Conservation (phyloP, 2,329 filamentous ascomycete species). For the Calonectria pteridis region DNA sequence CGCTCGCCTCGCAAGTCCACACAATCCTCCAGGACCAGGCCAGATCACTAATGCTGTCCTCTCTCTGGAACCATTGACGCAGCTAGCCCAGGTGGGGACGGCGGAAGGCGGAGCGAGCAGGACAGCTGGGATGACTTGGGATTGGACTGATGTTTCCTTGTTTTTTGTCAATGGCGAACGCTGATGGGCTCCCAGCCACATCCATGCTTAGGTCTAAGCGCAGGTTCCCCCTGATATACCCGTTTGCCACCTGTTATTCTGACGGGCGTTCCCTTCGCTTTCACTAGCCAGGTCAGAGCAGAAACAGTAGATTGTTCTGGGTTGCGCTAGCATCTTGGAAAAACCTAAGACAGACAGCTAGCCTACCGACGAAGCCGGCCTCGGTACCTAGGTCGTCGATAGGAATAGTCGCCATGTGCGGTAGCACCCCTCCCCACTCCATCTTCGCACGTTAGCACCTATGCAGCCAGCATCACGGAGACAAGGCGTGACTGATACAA, state of each 20-base stretch:
- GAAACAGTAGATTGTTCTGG: constrained; percentile 2
- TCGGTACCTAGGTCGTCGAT: constrained; percentile 1
- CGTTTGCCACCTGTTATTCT: constrained; percentile 10
- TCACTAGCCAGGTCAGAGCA: not conserved
- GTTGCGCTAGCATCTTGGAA: constrained; percentile 3
- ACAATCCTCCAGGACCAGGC: not conserved
- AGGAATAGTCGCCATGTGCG: constrained; percentile 4
- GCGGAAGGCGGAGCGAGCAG: constrained; percentile 21
- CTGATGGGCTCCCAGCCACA: constrained; percentile 14
- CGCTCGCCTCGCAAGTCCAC: constrained; percentile 5
- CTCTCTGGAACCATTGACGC: constrained; percentile 15
- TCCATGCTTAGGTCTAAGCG: constrained; percentile 24
- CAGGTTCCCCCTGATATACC: constrained; percentile 16
- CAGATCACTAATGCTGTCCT: constrained; percentile 12
- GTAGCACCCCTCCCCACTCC: constrained; percentile 14
- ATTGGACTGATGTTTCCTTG: constrained; percentile 27
- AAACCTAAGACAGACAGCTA: not conserved
- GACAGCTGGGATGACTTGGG: constrained; percentile 21
- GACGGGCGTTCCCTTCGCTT: constrained; percentile 4
- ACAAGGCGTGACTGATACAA: constrained; percentile 18
- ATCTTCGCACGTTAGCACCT: constrained; percentile 22
- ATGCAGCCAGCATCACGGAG: constrained; percentile 19
- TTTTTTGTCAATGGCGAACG: constrained; percentile 18
- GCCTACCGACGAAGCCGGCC: constrained; percentile 1
- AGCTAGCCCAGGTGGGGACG: constrained; percentile 21